Evolutionary conservation across 352 stramenopile genomes (phyloP).

Genomic region (Pythium scleroteichum): DNA sequence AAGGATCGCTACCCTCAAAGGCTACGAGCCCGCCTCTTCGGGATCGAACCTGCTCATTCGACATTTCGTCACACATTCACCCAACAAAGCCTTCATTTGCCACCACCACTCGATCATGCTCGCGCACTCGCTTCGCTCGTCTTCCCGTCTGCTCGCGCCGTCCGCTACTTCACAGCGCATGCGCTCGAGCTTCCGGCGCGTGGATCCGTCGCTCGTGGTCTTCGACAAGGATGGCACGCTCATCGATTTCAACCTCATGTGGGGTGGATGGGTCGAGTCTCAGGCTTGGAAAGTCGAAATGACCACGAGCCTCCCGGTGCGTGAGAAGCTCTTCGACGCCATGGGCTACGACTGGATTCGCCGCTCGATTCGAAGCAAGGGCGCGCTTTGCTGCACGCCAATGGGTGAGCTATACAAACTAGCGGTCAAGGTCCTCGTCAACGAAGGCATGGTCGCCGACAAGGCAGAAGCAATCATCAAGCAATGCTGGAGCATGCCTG

Average conservation of each 20-base stretch:
- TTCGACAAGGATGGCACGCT: conserved; percentile 91
- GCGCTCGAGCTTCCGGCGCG: conserved; percentile 18
- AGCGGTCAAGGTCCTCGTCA: conserved; percentile 69
- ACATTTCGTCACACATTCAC: conserved; percentile 5
- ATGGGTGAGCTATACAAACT: conserved; percentile 88
- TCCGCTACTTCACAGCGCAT: neutral
- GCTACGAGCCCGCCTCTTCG: too few relatives aligned
- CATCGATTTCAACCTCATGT: conserved; percentile 91
- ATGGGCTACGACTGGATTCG: conserved; percentile 89
- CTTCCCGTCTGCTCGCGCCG: neutral
- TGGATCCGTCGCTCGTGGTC: conserved; percentile 70
- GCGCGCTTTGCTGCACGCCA: conserved; percentile 79
- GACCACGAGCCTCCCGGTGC: conserved; percentile 71
- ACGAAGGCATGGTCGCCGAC: conserved; percentile 64
- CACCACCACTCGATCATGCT: neutral
- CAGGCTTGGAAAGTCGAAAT: conserved; percentile 87
- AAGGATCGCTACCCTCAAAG: conserved; percentile 3
- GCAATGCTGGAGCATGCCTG: conserved; percentile 83
- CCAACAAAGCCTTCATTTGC: neutral
- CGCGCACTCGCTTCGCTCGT: conserved; percentile 3
- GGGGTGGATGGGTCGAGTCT: conserved; percentile 84
- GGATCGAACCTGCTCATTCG: conserved; percentile 7
- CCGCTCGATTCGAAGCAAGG: conserved; percentile 80
- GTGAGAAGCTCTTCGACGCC: conserved; percentile 83
- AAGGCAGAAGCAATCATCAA: conserved; percentile 66